Percentiles rank a stretch among this genome's conserved stretches.
phyloP scores from a whole-genome alignment of 441 rosid species.

The Theobroma grandiflorum region DNA sequence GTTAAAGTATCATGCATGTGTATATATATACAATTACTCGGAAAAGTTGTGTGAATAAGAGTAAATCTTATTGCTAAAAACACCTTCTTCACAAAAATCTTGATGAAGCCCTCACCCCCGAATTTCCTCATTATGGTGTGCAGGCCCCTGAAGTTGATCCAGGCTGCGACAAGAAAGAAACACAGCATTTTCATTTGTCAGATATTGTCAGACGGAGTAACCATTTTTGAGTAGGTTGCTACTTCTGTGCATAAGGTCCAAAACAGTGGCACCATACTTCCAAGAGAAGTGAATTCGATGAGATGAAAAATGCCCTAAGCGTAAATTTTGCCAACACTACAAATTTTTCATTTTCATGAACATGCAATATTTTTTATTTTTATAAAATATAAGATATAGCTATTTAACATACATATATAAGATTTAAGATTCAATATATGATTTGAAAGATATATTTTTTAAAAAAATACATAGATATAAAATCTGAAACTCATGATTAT shows the following conservation, averaged over 20 bases:
- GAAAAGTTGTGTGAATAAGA: neutral
- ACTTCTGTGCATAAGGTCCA: too few relatives aligned
- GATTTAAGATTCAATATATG: too few relatives aligned
- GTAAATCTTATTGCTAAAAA: neutral
- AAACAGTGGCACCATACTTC: neutral
- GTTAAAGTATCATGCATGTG: neutral
- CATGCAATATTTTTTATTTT: too few relatives aligned
- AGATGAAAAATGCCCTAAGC: neutral
- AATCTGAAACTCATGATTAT: too few relatives aligned
- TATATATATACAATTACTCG: neutral
- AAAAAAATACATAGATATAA: too few relatives aligned
- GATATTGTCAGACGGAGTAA: too few relatives aligned
- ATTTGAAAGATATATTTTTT: too few relatives aligned
- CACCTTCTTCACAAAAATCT: neutral
- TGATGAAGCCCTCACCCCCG: neutral
- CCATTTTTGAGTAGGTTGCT: too few relatives aligned
- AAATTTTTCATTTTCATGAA: too few relatives aligned
- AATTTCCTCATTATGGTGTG: constrained; percentile 26
- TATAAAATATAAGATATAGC: too few relatives aligned
- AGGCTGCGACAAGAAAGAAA: constrained; percentile 38
- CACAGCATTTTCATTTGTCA: neutral
- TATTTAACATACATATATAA: too few relatives aligned
- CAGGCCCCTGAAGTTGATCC: constrained; percentile 56
- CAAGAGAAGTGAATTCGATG: neutral
- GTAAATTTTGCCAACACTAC: neutral